Conservation (phyloP, 2,329 filamentous ascomycete species). For the Claviceps arundinis region DNA sequence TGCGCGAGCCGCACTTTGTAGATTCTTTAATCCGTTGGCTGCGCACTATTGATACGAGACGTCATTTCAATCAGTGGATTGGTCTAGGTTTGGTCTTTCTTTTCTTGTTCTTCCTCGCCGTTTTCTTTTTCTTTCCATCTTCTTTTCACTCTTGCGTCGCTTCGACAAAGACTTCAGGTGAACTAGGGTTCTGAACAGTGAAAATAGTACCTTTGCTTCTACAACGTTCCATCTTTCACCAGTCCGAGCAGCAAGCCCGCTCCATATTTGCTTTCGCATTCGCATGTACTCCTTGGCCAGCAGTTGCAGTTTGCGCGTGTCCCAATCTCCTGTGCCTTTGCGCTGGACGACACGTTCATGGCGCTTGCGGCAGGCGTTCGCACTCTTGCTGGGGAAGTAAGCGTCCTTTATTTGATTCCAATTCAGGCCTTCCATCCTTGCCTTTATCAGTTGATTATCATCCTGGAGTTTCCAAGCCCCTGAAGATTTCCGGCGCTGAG, state of each 20-base stretch:
- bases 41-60: slow-evolving; percentile 66
- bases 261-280: slow-evolving; percentile 74
- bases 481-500: slow-evolving; percentile 43
- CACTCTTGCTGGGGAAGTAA: slow-evolving; percentile 61
- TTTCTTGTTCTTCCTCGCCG: too few species aligned
- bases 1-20: slow-evolving; percentile 55
- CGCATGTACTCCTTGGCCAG: slow-evolving; percentile 70
- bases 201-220: slow-evolving; percentile 49
- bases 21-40: slow-evolving; percentile 70
- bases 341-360: slow-evolving; percentile 77
- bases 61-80: too few species aligned
- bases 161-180: too few species aligned
- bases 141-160: too few species aligned
- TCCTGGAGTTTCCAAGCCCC: slow-evolving; percentile 62
- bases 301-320: slow-evolving; percentile 58
- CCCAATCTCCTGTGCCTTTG: slow-evolving; percentile 61
- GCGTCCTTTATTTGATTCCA: slow-evolving; percentile 69
- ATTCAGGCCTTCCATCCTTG: slow-evolving; percentile 63
- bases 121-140: too few species aligned
- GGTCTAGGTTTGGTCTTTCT: too few species aligned
- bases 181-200: too few species aligned
- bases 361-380: slow-evolving; percentile 79
- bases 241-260: slow-evolving; percentile 52
- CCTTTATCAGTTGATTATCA: slow-evolving; percentile 58
- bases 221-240: slow-evolving; percentile 75